Conservation (phyloP, 495 filamentous ascomycete species). For the Rhypophila decipiens region DNA sequence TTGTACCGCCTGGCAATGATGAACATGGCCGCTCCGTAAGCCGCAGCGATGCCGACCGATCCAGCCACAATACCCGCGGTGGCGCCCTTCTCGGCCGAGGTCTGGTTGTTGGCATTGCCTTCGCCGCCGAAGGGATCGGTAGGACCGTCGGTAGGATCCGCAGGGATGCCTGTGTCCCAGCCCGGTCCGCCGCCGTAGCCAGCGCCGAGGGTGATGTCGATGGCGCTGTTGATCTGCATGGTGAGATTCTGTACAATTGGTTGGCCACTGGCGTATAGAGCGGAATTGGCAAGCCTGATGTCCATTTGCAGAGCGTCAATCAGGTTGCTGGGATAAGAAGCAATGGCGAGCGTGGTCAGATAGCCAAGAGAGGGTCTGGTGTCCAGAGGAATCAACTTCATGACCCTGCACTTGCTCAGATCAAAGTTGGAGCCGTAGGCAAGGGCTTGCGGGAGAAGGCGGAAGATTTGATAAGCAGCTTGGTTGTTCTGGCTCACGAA, state of each 20-base stretch:
- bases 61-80: constrained; percentile 80
- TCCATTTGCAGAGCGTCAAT: constrained; percentile 56
- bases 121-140: constrained; percentile 16
- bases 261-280: constrained; percentile 65
- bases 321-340: constrained; percentile 62
- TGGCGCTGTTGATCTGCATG: constrained; percentile 72
- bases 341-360: constrained; percentile 74
- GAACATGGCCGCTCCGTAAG: constrained; percentile 99
- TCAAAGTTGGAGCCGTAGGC: constrained; percentile 55
- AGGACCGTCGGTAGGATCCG: neutral
- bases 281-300: constrained; percentile 59
- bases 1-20: constrained; percentile 90
- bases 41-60: constrained; percentile 71
- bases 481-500: constrained; percentile 66
- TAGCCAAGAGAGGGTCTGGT: constrained; percentile 63
- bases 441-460: constrained; percentile 69
- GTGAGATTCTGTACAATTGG: constrained; percentile 60
- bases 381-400: constrained; percentile 71
- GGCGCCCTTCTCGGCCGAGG: constrained; percentile 57
- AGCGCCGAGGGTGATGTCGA: constrained; percentile 65
- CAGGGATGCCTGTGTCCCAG: constrained; percentile 14
- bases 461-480: constrained; percentile 82
- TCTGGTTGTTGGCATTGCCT: constrained; percentile 24
- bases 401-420: constrained; percentile 52
- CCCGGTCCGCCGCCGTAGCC: constrained; percentile 23